Conservation (phyloP, 768 basidiomycete genomes). For the Leccinum aurantiacum region DNA sequence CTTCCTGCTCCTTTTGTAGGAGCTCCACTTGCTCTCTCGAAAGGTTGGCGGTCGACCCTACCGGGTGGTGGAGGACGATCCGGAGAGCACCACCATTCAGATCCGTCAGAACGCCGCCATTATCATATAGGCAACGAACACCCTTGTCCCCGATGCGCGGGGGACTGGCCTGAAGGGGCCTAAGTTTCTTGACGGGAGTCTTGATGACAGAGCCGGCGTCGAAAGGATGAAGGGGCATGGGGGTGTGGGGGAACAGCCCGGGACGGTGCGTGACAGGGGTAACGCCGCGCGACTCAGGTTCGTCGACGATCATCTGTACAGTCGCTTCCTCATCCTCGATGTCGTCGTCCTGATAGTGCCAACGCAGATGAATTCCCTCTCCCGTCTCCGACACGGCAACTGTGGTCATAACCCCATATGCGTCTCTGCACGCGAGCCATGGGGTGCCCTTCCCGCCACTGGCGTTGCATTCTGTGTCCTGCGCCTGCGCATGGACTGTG, state of each 20-base stretch:
- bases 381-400: conserved; percentile 23
- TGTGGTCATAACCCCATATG: conserved; percentile 8
- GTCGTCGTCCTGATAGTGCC: conserved; percentile 17
- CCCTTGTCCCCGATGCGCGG: conserved; percentile 31
- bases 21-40: conserved; percentile 27
- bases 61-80: conserved; percentile 23
- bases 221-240: conserved; percentile 19
- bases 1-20: conserved; percentile 17
- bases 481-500: neutral
- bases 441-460: conserved; percentile 2
- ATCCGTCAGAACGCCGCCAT: conserved; percentile 12
- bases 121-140: conserved; percentile 22
- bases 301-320: conserved; percentile 14
- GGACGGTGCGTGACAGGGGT: conserved; percentile 8
- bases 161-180: conserved; percentile 30
- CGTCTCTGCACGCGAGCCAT: conserved; percentile 24
- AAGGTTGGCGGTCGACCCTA: conserved; percentile 24
- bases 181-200: conserved; percentile 31
- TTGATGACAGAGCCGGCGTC: conserved; percentile 32
- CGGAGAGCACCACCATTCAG: conserved; percentile 14
- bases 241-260: conserved; percentile 19
- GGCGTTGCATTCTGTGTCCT: neutral
- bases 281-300: conserved; percentile 13
- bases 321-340: conserved; percentile 7
- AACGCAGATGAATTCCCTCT: conserved; percentile 21